These are phyloP conservation scores for Xanthoparmelia taractica DNA, from an alignment of 495 filamentous ascomycete species.

Conservation along the genomic window DNA sequence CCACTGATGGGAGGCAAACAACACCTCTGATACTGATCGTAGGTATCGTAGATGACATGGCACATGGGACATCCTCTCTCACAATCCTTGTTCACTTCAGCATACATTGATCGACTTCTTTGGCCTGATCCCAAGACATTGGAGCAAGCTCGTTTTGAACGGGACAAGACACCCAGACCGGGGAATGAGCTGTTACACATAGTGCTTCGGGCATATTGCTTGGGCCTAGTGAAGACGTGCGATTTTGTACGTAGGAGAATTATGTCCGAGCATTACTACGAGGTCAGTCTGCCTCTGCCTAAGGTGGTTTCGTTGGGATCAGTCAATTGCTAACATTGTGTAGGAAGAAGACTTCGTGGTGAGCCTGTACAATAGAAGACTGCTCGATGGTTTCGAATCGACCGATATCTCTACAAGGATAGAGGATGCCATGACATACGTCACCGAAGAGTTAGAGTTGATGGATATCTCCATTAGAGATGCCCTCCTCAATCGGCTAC, in stretches of 20 bases:
- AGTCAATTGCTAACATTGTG: slow-evolving; percentile 6
- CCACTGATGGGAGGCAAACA: slow-evolving; percentile 6
- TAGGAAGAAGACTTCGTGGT: slow-evolving; percentile 95
- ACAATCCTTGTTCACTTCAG: slow-evolving; percentile 88
- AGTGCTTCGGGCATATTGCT: slow-evolving; percentile 77
- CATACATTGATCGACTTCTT: slow-evolving; percentile 81
- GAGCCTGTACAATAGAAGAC: slow-evolving; percentile 72
- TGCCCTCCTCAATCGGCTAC: slow-evolving; percentile 56
- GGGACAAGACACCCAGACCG: slow-evolving; percentile 33
- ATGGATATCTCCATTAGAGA: slow-evolving; percentile 40
- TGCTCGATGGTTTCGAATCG: slow-evolving; percentile 57
- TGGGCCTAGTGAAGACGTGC: slow-evolving; percentile 77
- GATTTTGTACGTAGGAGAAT: slow-evolving; percentile 69
- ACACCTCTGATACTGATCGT: slow-evolving; percentile 27
- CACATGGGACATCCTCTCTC: slow-evolving; percentile 89
- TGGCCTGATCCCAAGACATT: slow-evolving; percentile 59
- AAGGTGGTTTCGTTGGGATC: neutral
- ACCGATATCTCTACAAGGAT: slow-evolving; percentile 53
- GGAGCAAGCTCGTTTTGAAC: slow-evolving; percentile 60
- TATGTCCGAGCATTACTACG: slow-evolving; percentile 72
- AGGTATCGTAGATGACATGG: slow-evolving; percentile 73
- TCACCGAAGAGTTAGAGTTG: slow-evolving; percentile 43
- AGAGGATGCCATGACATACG: slow-evolving; percentile 47
- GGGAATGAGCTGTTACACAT: slow-evolving; percentile 50
- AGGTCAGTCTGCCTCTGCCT: slow-evolving; percentile 46